These are phyloP conservation scores for Agapanthus africanus DNA, from an alignment of 106 monocot species.

Conservation along the genomic window DNA sequence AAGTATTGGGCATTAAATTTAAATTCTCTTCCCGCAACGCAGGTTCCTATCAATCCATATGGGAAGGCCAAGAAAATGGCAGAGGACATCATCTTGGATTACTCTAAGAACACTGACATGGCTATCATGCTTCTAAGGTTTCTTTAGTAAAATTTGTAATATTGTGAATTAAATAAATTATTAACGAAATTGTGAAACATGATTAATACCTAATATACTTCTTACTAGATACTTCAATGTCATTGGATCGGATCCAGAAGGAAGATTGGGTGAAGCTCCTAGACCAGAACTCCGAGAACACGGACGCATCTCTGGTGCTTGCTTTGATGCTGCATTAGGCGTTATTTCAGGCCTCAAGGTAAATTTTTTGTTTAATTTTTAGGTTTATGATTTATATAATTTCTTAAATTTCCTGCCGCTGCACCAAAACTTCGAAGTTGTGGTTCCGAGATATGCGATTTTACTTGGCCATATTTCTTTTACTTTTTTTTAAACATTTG, in stretches of 20 bases:
- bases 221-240: slow-evolving; percentile 43
- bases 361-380: not conserved
- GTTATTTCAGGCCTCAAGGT: slow-evolving; percentile 43
- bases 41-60: slow-evolving; percentile 46
- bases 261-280: slow-evolving; percentile 50
- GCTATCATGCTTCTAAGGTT: slow-evolving; percentile 44
- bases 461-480: too few species aligned
- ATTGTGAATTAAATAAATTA: not conserved
- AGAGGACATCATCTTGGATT: slow-evolving; percentile 48
- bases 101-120: slow-evolving; percentile 29
- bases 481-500: too few species aligned
- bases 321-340: slow-evolving; percentile 47
- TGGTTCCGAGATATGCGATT: too few species aligned
- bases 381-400: not conserved
- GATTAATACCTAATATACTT: not conserved
- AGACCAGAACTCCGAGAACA: slow-evolving; percentile 46
- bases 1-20: not conserved
- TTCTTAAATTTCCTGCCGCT: too few species aligned
- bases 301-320: slow-evolving; percentile 45
- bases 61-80: slow-evolving; percentile 59
- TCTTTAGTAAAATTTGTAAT: too few species aligned
- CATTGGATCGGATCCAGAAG: slow-evolving; percentile 48
- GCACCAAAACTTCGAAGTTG: too few species aligned
- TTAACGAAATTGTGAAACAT: not conserved
- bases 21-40: not conserved